Conservation (phyloP, 1,284 basidiomycete species). For the Peniophora sp. region DNA sequence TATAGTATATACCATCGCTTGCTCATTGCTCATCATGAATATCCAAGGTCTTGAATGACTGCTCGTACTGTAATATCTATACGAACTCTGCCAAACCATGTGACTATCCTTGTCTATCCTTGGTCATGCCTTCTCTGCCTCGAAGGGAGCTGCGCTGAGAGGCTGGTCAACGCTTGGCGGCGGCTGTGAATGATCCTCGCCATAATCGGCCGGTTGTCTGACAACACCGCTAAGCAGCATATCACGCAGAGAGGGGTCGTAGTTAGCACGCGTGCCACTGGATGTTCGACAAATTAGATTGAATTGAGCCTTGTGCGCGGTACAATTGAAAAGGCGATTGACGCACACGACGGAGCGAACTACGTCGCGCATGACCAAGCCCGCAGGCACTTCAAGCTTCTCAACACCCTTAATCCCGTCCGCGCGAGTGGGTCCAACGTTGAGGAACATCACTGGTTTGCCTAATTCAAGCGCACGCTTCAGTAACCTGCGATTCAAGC, state of each 20-base stretch:
- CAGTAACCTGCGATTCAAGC: conserved; percentile 45
- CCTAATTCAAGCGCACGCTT: conserved; percentile 69
- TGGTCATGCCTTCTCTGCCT: neutral
- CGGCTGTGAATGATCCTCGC: conserved; percentile 18
- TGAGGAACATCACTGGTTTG: conserved; percentile 77
- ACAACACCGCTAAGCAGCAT: conserved; percentile 51
- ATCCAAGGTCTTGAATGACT: no score
- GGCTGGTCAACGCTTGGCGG: conserved; percentile 14
- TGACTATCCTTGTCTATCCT: no score
- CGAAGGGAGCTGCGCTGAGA: neutral
- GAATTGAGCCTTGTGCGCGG: neutral
- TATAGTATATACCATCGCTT: no score
- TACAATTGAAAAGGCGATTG: neutral
- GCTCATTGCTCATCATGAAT: no score
- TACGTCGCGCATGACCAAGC: conserved; percentile 59
- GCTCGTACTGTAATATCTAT: no score
- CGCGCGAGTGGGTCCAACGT: conserved; percentile 80
- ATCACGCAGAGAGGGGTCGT: conserved; percentile 33
- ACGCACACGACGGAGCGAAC: conserved; percentile 51
- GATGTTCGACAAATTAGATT: neutral
- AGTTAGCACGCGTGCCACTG: conserved; percentile 31
- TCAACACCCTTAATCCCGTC: conserved; percentile 68
- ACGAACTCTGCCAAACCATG: no score
- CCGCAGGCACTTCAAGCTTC: conserved; percentile 70
- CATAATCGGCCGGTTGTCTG: conserved; percentile 37